Evolutionary conservation across 2,329 filamentous ascomycete genomes (phyloP), one percentile per base, ranked within the genome.

Genomic region (Macrophomina pseudophaseolina): DNA sequence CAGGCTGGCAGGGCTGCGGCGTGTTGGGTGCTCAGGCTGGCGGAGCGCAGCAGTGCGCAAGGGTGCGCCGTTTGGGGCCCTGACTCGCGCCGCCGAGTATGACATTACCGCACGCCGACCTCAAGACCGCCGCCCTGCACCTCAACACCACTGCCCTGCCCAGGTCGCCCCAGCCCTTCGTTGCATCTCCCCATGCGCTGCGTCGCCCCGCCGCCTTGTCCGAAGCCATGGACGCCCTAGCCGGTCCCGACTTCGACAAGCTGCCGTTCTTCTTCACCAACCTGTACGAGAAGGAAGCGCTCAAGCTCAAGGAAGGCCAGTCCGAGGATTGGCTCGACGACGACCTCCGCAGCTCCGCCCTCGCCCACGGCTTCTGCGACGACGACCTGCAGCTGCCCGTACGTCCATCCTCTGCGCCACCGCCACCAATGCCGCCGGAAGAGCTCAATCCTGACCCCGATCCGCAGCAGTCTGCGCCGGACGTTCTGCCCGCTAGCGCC

Each of bases 301-400:
- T 67, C 9, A 64, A 64, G 66, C 59, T 67, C 59, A 64, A 64
- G 59, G 53, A 64, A 51, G 66, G 66, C 66, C 66, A 67, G 58
- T 58, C 59, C 16, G 66, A 67, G 28, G 66, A 67, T 44, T 44
- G 42, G 40, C 59, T 67, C 32, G 59, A 67, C 59, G 48, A 59
- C 7, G 51, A 52, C 52, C 53, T 67, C 48, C 53, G 52, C 59
- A 33, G 32, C 48, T 28, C 28, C 7, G 66, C 66, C 28, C 49
- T 49, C 30, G 51, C 59, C 33, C 33, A 38, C 9, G 66, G 66
- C 59, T 38, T 67, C 46, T 51, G 63, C 40, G 44, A 38, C 52
- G 30, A 30, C 32, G 48, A 62, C 51, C 49, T 66, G 28, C 16
- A 66, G 54, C 46, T 60, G 35, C 64, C 64, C 33, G 64, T 60